Percentiles rank a stretch among this genome's conserved stretches.
Conservation (phyloP, 768 basidiomycete species). For the Amanita molliuscula region DNA sequence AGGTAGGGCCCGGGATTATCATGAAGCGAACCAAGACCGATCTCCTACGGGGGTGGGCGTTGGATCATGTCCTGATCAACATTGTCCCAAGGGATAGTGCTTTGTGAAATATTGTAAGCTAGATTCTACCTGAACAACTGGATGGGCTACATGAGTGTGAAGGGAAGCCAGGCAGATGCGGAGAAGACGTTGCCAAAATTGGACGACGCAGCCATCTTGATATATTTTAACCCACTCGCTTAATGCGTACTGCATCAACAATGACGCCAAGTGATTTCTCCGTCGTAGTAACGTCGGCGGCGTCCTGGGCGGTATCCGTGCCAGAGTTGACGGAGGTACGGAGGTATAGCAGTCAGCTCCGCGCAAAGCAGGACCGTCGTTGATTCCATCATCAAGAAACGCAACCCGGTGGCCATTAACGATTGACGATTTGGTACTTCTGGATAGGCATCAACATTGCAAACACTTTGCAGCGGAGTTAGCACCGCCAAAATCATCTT, state of each 20-base stretch:
- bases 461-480: not conserved
- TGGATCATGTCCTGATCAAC: slow-evolving; percentile 25
- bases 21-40: slow-evolving; percentile 22
- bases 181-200: slow-evolving; percentile 17
- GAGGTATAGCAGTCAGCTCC: slow-evolving; percentile 10
- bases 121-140: slow-evolving; percentile 23
- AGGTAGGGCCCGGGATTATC: slow-evolving; percentile 24
- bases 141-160: slow-evolving; percentile 24
- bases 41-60: slow-evolving; percentile 20
- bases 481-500: not conserved
- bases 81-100: slow-evolving; percentile 27
- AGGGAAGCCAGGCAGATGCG: slow-evolving; percentile 26
- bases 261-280: slow-evolving; percentile 26
- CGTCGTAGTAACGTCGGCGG: slow-evolving; percentile 24
- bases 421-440: slow-evolving; percentile 5
- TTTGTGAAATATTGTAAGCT: slow-evolving; percentile 25
- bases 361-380: slow-evolving; percentile 3
- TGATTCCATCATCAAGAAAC: not conserved
- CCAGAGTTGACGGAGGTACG: slow-evolving; percentile 11
- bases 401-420: slow-evolving; percentile 1
- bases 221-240: slow-evolving; percentile 23
- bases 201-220: slow-evolving; percentile 26
- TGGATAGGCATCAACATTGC: slow-evolving; percentile 7
- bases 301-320: slow-evolving; percentile 24
- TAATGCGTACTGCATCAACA: slow-evolving; percentile 15